Base-by-base conservation (phyloP, 176 grass and related monocot species). In the Metroxylon sagu region DNA sequence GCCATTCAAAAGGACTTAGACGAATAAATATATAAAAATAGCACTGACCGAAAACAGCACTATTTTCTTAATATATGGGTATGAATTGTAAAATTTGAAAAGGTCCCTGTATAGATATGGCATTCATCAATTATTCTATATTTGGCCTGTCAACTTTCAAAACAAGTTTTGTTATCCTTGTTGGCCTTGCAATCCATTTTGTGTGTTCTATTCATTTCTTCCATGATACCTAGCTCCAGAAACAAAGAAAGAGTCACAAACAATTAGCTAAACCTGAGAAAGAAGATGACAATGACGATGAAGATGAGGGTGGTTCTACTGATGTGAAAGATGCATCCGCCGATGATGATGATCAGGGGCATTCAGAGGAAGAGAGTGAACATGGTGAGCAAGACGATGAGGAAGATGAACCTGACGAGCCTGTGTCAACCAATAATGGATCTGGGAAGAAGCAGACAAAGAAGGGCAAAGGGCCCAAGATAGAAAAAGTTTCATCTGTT, bases 261-360 rank as follows among this genome's bases (percentile, higher is more conserved):
- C 62, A 76, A 81, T n/a, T 62, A 51, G 59, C 56, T 77, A 87
- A 84, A 74, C 61, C 54, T 35, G 80, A 71, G 31, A 77, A 97
- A 67, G 35, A 43, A 43, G 35, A 43, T 2, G 35, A 43, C 12
- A 10, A 43, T 35, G 92, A 80, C 43, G 71, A 88, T 80, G 78
- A 75, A 60, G 87, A 79, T 14, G 74, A 73, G 72, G 85, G 65
- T 4, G 80, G 59, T 49, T 72, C 52, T 70, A 79, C 71, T 68
- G 88, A 71, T 64, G 84, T 81, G 54, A 81, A 83, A 64, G 88
- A 93, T 75, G 82, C 31, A 51, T 65, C 75, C 28, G 67, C 53
- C 52, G 85, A 84, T 71, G 83, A 74, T 26, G 79, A 74, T 73
- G 72, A 72, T 64, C 78, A 85, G 23, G 81, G 50, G 51, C 72